These are phyloP conservation scores for Cyclotella distinguenda DNA, from an alignment of 108 stramenopile genomes.

Conservation along the genomic window DNA sequence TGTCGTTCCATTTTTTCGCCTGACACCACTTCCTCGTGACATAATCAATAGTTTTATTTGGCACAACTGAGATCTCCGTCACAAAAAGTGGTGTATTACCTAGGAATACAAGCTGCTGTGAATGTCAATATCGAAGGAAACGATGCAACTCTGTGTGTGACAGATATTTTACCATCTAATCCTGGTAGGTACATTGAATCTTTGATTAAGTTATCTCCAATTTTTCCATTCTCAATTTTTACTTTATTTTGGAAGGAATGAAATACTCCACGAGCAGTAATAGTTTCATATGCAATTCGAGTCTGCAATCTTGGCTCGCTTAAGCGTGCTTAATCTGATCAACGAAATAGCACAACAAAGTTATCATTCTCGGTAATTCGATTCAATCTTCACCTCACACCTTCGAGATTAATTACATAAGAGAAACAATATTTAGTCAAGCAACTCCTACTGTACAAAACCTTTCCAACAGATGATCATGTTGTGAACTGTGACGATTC, in stretches of 20 bases:
- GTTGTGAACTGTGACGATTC: too few relatives aligned
- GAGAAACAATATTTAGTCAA: too few relatives aligned
- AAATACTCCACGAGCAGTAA: slow-evolving; percentile 3
- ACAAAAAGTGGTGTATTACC: slow-evolving; percentile 31
- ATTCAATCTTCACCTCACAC: not conserved
- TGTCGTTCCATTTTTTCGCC: not conserved
- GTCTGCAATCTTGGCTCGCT: not conserved
- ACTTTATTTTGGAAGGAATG: not conserved
- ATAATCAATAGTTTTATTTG: slow-evolving; percentile 27
- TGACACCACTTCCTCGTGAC: not conserved
- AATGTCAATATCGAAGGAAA: slow-evolving; percentile 24
- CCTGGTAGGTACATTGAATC: slow-evolving; percentile 13
- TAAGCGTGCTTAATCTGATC: not conserved
- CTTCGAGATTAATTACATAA: too few relatives aligned
- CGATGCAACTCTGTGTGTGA: not conserved
- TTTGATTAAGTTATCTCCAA: not conserved
- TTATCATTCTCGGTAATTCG: not conserved
- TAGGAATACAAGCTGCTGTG: slow-evolving; percentile 44
- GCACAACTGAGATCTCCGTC: slow-evolving; percentile 27
- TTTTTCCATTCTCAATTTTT: too few relatives aligned
- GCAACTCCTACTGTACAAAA: too few relatives aligned
- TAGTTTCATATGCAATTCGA: not conserved
- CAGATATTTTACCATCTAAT: slow-evolving; percentile 34
- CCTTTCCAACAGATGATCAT: too few relatives aligned
- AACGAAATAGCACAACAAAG: not conserved